A percentile compares a stretch with the other conserved stretches of the same genome.
Conservation (phyloP, 306 rosid genomes). For the Pterocarpus santalinus region DNA sequence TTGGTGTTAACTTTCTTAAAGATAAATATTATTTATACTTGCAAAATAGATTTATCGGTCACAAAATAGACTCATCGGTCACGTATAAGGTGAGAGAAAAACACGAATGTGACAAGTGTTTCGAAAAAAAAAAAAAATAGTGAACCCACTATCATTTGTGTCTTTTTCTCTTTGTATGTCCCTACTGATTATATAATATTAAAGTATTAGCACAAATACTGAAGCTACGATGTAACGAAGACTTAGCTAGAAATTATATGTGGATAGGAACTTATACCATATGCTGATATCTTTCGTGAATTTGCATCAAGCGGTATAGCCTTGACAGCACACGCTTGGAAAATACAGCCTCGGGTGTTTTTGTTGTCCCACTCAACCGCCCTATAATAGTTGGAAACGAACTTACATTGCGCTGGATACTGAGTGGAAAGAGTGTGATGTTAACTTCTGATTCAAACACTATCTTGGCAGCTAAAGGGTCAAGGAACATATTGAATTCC, state of each 20-base stretch:
- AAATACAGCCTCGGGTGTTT: constrained; percentile 75
- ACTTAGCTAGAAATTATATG: constrained; percentile 15
- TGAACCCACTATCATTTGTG: too few relatives aligned
- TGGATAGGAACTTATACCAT: constrained; percentile 63
- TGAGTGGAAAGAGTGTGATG: constrained; percentile 80
- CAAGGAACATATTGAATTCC: constrained; percentile 89
- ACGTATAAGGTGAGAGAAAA: too few relatives aligned
- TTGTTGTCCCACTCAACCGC: constrained; percentile 38
- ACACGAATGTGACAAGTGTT: too few relatives aligned
- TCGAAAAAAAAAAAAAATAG: too few relatives aligned
- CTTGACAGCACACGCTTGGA: constrained; percentile 58
- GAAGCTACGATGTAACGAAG: neutral
- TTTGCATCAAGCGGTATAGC: constrained; percentile 62
- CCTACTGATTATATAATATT: too few relatives aligned
- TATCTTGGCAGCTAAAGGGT: constrained; percentile 84
- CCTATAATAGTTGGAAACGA: constrained; percentile 58
- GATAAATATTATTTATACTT: too few relatives aligned
- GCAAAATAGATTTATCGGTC: too few relatives aligned
- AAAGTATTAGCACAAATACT: neutral
- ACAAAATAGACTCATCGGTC: too few relatives aligned
- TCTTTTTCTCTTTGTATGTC: too few relatives aligned
- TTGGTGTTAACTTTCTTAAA: too few relatives aligned
- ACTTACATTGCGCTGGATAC: constrained; percentile 60
- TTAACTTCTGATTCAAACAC: constrained; percentile 69
- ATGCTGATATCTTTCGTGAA: constrained; percentile 64